Conservation (phyloP, 2,329 filamentous ascomycete species). For the Drechslera avenae region DNA sequence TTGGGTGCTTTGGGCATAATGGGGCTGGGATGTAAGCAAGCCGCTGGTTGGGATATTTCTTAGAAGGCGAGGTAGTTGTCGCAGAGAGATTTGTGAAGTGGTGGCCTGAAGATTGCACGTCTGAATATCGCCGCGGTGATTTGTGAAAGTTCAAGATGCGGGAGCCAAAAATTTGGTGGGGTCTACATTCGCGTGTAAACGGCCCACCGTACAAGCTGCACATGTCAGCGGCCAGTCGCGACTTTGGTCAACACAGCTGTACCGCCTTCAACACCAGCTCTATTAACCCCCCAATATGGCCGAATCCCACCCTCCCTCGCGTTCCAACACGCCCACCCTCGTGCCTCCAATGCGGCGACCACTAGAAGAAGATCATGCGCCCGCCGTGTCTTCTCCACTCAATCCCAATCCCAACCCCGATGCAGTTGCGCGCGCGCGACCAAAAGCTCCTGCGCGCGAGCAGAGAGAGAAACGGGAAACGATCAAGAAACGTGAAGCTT, state of each 20-base stretch:
- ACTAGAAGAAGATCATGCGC: conserved; percentile 72
- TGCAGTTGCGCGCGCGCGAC: conserved; percentile 51
- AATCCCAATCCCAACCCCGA: conserved; percentile 67
- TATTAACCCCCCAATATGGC: conserved; percentile 35
- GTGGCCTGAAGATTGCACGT: neutral
- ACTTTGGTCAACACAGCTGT: conserved; percentile 7
- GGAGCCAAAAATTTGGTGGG: conserved; percentile 23
- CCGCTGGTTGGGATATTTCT: neutral
- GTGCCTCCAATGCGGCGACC: conserved; percentile 65
- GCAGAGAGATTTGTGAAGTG: neutral
- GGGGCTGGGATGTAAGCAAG: neutral
- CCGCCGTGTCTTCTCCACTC: conserved; percentile 73
- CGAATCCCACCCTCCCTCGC: conserved; percentile 41
- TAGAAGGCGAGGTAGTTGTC: too few relatives aligned
- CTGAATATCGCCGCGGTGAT: conserved; percentile 1
- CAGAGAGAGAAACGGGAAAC: conserved; percentile 60
- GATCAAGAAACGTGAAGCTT: conserved; percentile 59
- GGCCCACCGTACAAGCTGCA: conserved; percentile 21
- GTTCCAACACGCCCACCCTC: conserved; percentile 44
- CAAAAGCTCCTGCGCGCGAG: conserved; percentile 47
- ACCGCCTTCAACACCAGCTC: conserved; percentile 8
- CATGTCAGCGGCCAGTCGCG: conserved; percentile 13
- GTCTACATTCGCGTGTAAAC: conserved; percentile 15
- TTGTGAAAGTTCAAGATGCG: conserved; percentile 14
- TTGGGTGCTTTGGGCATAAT: conserved; percentile 79